Base-by-base conservation (phyloP, 108 stramenopile species). In the Discostella pseudostelligera region DNA sequence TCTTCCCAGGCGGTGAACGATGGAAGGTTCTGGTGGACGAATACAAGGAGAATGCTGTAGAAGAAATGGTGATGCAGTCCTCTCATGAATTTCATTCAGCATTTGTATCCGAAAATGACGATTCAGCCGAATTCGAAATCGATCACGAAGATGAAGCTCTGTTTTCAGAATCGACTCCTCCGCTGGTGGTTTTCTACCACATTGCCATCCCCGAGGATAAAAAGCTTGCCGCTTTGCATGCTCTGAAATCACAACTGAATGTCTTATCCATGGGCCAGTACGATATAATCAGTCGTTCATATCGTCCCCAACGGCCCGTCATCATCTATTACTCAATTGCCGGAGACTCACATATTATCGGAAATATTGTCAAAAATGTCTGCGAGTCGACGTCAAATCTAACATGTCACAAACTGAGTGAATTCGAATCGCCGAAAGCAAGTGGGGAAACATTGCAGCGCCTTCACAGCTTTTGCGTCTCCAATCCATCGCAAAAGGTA, bases 1-100 rank as follows among this genome's bases (percentile, higher is more conserved):
- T 62, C 19, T 83, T 80, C 61, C 79, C 82, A 28, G 77, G 57
- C 39, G 81, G 78, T 9, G 36, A 58, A 4, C 62, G 59, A 43
- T 82, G 81, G 81, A 65, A 71, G 46, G 13, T 70, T 19, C 35
- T 72, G 12, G 63, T 78, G n/a, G 26, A 46, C 43, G 62, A 48
- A 36, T 63, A 70, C 59, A 69, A 69, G 0, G 50, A 28, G 3
- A 70, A 70, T 69, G 76, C 69, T 46, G 53, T 70, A 12, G 58
- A 77, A 16, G 29, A 70, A 49, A 51, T 77, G 63, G 68, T 59
- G 46, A 57, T 51, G 50, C 56, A 70, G 42, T 65, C 57, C 6
- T 39, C 76, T 14, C 49, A 59, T 47, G 64, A 46, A 48, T 44
- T 59, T 48, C 56, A 65, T 61, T 77, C 76, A 11, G 76, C 69